Conservation (phyloP, 2,329 filamentous ascomycete species). For the Beauveria sp. region DNA sequence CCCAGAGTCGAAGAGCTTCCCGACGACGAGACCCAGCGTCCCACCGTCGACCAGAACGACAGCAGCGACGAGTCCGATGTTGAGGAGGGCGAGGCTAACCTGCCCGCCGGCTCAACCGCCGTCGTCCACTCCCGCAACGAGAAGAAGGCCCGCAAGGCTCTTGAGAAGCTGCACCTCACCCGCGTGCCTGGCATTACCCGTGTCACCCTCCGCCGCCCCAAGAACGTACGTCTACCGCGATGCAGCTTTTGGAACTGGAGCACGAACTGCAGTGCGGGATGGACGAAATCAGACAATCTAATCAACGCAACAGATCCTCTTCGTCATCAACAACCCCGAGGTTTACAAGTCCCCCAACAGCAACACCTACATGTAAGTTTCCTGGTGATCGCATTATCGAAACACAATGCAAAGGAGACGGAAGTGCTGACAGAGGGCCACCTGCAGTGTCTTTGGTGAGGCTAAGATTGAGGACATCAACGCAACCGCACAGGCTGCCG, state of each 20-base stretch:
- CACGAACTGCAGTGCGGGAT: not conserved
- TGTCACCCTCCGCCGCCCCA: slow-evolving; percentile 94
- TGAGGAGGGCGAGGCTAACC: slow-evolving; percentile 69
- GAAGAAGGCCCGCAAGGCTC: slow-evolving; percentile 99
- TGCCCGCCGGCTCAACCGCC: slow-evolving; percentile 78
- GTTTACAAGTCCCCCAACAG: slow-evolving; percentile 99
- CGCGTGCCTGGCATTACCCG: slow-evolving; percentile 95
- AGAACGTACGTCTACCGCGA: slow-evolving; percentile 70
- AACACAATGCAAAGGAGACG: not conserved
- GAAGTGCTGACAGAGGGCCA: slow-evolving; percentile 1
- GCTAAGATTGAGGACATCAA: slow-evolving; percentile 99
- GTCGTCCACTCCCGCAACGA: slow-evolving; percentile 98
- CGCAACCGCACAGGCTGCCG: slow-evolving; percentile 92
- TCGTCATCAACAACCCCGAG: slow-evolving; percentile 99
- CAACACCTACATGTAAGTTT: slow-evolving; percentile 97
- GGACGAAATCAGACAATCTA: not conserved
- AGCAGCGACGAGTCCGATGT: slow-evolving; percentile 69
- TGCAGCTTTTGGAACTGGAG: not conserved
- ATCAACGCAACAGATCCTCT: slow-evolving; percentile 66
- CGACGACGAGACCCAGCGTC: slow-evolving; percentile 83
- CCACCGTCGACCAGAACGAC: slow-evolving; percentile 66
- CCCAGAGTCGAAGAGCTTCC: slow-evolving; percentile 96
- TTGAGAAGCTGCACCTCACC: slow-evolving; percentile 96
- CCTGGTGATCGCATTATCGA: not conserved
- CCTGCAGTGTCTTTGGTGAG: slow-evolving; percentile 88